Percentiles rank a stretch among this genome's conserved stretches.
These are phyloP conservation scores for Coprinopsis marcescibilis DNA, from an alignment of 768 basidiomycete genomes.

Conservation along the genomic window DNA sequence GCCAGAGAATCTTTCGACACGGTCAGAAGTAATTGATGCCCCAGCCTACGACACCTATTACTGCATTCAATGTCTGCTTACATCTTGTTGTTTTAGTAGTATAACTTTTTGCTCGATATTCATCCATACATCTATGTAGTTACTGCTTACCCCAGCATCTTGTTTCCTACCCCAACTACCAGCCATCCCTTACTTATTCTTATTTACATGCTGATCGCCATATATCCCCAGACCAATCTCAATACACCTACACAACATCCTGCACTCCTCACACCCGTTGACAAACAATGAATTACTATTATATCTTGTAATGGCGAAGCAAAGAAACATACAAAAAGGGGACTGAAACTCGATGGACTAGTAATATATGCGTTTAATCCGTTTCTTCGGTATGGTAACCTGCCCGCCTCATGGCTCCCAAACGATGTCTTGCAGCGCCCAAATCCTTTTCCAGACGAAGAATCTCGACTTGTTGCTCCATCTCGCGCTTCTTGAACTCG, in stretches of 20 bases:
- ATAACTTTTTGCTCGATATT: no score
- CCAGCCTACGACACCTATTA: constrained; percentile 9
- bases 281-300: no score
- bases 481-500: constrained; percentile 96
- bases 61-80: not conserved
- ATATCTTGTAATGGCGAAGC: constrained; percentile 1
- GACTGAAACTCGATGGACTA: not conserved
- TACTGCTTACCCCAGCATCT: not conserved
- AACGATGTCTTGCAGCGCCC: constrained; percentile 73
- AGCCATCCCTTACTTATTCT: not conserved
- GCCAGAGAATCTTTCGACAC: constrained; percentile 49
- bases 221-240: not conserved
- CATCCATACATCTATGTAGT: no score
- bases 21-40: constrained; percentile 25
- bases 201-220: not conserved
- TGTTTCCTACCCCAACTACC: constrained; percentile 1
- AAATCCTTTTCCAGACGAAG: constrained; percentile 94
- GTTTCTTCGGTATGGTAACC: constrained; percentile 88
- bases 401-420: constrained; percentile 83
- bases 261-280: no score
- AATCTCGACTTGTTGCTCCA: constrained; percentile 99
- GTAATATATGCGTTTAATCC: constrained; percentile 33
- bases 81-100: not conserved
- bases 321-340: not conserved
- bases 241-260: no score